These are phyloP conservation scores for Globisporangium emineosum DNA, from an alignment of 352 stramenopile genomes.

Conservation along the genomic window DNA sequence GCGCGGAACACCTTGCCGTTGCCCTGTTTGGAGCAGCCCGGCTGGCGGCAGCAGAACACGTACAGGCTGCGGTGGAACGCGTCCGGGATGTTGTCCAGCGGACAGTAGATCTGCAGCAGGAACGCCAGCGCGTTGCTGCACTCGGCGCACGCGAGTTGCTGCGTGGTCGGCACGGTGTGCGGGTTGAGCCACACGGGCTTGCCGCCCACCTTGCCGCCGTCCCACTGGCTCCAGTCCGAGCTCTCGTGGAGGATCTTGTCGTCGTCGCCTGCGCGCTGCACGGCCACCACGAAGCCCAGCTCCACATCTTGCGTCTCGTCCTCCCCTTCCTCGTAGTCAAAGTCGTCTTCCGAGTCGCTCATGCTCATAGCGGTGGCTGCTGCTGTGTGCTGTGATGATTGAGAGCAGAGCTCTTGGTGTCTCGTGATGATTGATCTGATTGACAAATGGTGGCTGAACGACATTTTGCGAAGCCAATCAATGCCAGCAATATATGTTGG, in stretches of 20 bases:
- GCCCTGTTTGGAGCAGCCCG: slow-evolving; percentile 51
- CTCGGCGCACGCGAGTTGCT: slow-evolving; percentile 44
- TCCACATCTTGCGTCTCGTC: slow-evolving; percentile 50
- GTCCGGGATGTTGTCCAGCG: slow-evolving; percentile 78
- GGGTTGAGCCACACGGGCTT: slow-evolving; percentile 87
- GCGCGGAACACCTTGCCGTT: slow-evolving; percentile 75
- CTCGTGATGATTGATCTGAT: neutral
- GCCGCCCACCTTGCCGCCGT: slow-evolving; percentile 91
- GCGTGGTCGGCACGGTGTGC: slow-evolving; percentile 32
- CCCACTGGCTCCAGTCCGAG: slow-evolving; percentile 87
- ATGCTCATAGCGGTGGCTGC: slow-evolving; percentile 14
- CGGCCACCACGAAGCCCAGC: slow-evolving; percentile 64
- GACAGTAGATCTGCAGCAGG: slow-evolving; percentile 92
- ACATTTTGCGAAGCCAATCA: slow-evolving; percentile 12
- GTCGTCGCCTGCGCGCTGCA: slow-evolving; percentile 25
- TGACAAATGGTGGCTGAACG: neutral
- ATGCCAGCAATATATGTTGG: neutral
- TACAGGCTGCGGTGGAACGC: slow-evolving; percentile 94
- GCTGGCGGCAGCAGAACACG: slow-evolving; percentile 88
- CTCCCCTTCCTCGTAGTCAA: slow-evolving; percentile 33
- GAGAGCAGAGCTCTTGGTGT: neutral
- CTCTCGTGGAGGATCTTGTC: slow-evolving; percentile 36
- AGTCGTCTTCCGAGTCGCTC: slow-evolving; percentile 51
- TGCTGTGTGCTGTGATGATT: neutral
- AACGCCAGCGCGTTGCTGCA: slow-evolving; percentile 66